phyloP scores from a whole-genome alignment of 768 basidiomycete genomes.

The Kwoniella dejecticola region DNA sequence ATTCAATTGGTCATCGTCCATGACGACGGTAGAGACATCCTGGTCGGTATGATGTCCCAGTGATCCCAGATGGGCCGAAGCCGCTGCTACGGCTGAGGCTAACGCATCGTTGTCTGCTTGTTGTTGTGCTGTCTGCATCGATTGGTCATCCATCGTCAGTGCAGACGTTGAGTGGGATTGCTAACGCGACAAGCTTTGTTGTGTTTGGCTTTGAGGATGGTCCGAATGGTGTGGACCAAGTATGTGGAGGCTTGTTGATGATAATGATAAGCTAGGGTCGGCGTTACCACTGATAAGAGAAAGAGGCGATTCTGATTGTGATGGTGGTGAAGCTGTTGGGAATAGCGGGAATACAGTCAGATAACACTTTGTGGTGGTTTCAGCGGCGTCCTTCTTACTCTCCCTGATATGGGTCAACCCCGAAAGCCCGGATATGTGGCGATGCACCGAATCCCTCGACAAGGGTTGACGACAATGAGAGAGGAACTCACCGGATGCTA shows the following conservation, averaged over 20 bases:
- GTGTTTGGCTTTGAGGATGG: too few species aligned
- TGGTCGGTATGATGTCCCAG: conserved; percentile 11
- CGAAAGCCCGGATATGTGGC: conserved; percentile 20
- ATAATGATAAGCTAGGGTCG: conserved; percentile 21
- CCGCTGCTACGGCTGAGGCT: conserved; percentile 40
- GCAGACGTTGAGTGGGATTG: conserved; percentile 6
- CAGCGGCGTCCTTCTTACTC: background rate
- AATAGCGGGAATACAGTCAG: conserved; percentile 5
- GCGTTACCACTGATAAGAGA: conserved; percentile 19
- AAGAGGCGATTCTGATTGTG: conserved; percentile 15
- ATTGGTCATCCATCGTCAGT: conserved; percentile 36
- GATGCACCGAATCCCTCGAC: background rate
- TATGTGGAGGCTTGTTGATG: conserved; percentile 27
- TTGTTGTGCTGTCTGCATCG: conserved; percentile 24
- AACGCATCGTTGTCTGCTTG: conserved; percentile 41
- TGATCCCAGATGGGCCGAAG: conserved; percentile 33
- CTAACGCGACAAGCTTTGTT: too few species aligned
- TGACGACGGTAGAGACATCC: background rate
- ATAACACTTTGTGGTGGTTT: conserved; percentile 4
- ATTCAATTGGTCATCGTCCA: conserved; percentile 3
- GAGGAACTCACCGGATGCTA: conserved; percentile 5
- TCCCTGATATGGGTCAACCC: background rate
- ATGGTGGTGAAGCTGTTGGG: conserved; percentile 13
- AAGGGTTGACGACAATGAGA: background rate
- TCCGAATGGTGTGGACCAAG: background rate